Conservation (phyloP, 108 stramenopile species). For the Licmophora abbreviata region DNA sequence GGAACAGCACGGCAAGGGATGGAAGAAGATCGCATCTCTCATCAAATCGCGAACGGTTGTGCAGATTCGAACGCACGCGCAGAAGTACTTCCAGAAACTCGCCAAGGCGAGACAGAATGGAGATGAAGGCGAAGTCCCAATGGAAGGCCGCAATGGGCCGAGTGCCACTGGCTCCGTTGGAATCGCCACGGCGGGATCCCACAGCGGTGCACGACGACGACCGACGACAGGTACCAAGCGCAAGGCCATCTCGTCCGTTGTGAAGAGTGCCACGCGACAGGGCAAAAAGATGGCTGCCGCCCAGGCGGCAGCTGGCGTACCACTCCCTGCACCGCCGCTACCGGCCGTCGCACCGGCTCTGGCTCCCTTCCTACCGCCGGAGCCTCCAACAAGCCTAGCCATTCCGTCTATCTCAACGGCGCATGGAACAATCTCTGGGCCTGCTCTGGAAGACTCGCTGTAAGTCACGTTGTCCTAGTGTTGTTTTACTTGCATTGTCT, state of each 20-base stretch:
- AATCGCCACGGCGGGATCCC: constrained; percentile 11
- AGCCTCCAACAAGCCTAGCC: constrained; percentile 10
- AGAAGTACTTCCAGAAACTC: constrained; percentile 99
- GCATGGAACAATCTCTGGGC: constrained; percentile 46
- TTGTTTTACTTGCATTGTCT: neutral
- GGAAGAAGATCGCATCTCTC: constrained; percentile 89
- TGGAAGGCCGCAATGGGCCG: constrained; percentile 45
- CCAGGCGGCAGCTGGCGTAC: constrained; percentile 15
- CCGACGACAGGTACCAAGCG: constrained; percentile 67
- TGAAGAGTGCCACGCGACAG: constrained; percentile 51
- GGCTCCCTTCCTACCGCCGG: constrained; percentile 48
- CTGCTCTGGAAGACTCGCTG: constrained; percentile 80
- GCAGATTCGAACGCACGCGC: constrained; percentile 96
- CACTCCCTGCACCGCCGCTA: constrained; percentile 28
- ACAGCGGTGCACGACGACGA: constrained; percentile 32
- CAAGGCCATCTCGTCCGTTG: constrained; percentile 70
- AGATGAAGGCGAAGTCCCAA: constrained; percentile 55
- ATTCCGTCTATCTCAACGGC: constrained; percentile 31
- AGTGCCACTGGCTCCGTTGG: constrained; percentile 16
- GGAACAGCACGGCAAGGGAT: constrained; percentile 89
- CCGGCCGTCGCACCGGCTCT: constrained; percentile 56
- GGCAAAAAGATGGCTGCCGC: constrained; percentile 48
- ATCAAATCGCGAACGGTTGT: constrained; percentile 95
- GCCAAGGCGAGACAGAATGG: constrained; percentile 87
- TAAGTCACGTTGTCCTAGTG: constrained; percentile 33